Evolutionary conservation across 257 asterid species (phyloP).

Genomic region (Voacanga thouarsii): DNA sequence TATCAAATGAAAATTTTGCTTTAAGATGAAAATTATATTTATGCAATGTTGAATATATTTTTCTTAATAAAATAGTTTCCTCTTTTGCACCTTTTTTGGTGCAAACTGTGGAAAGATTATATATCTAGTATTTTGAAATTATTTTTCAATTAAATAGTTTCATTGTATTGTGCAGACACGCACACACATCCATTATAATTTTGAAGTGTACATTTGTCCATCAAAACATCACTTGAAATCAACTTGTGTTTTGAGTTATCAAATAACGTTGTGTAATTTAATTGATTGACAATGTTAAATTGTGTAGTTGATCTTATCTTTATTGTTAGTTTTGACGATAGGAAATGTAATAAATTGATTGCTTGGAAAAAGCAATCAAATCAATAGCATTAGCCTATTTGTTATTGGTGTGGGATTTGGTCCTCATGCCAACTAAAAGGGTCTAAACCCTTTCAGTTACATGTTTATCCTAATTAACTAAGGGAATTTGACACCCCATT

Average conservation of each 20-base stretch:
- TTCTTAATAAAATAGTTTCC: neutral
- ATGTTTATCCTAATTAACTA: no score
- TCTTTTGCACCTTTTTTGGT: neutral
- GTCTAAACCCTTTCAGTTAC: no score
- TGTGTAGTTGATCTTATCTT: neutral
- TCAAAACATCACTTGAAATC: neutral
- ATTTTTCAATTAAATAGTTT: no score
- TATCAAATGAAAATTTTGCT: neutral
- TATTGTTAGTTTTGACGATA: neutral
- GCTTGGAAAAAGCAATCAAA: neutral
- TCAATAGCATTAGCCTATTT: no score
- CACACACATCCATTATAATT: no score
- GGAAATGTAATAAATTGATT: neutral
- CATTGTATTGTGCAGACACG: no score
- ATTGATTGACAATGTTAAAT: neutral
- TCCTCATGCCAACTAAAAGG: no score
- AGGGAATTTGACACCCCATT: neutral
- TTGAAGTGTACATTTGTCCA: no score
- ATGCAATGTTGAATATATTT: neutral
- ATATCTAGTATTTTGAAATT: neutral
- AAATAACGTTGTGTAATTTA: no score
- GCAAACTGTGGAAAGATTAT: neutral
- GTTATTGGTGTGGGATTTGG: no score
- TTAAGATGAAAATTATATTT: neutral
- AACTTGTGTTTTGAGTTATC: neutral